Base-by-base conservation (phyloP, 2,329 filamentous ascomycete genomes). In the Fusarium pseudoanthophilum region DNA sequence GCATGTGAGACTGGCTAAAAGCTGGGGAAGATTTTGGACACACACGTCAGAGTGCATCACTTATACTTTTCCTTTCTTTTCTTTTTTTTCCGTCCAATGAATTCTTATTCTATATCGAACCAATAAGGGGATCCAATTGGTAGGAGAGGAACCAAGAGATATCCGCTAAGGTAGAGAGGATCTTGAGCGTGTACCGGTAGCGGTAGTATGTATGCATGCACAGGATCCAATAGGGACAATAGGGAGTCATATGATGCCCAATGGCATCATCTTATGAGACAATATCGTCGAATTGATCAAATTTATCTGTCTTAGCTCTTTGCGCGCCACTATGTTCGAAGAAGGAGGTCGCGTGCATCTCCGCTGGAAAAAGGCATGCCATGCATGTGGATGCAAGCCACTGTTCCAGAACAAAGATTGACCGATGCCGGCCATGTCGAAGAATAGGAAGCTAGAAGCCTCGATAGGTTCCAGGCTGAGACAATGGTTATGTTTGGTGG, bases 301-400 rank as follows among this genome's bases (percentile, higher is more conserved):
- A 37, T 28, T 28, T 28, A 58, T 52, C 16, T 45, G 52, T 40
- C 42, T 46, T 57, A 21, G 45, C 26, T 40, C 32, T 30, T 48
- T 58, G 45, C 30, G 60, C 42, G 45, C 39, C 40, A 42, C 46
- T 56, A 42, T 48, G 48, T 55, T 28, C 16, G 18, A 61, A 64
- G 49, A 63, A 57, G 39, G 45, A 63, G 71, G 66, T 74, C 67
- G 61, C 71, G 71, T 73, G 67, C 65, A 58, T 60, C 62, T 48
- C 60, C 16, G 30, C 64, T 60, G 45, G 21, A 52, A 46, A 53
- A 49, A 49, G 36, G 51, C 30, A 42, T 48, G 45, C 14, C 26
- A 48, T 42, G 36, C 18, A 52, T 64, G 49, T 42, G 36, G 15
- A 52, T 64, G 49, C 34, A 64, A 69, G 58, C 45, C 59, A 48